Base-by-base conservation (phyloP, 75 land plant genomes). In the Adiantum capillusveneris region DNA sequence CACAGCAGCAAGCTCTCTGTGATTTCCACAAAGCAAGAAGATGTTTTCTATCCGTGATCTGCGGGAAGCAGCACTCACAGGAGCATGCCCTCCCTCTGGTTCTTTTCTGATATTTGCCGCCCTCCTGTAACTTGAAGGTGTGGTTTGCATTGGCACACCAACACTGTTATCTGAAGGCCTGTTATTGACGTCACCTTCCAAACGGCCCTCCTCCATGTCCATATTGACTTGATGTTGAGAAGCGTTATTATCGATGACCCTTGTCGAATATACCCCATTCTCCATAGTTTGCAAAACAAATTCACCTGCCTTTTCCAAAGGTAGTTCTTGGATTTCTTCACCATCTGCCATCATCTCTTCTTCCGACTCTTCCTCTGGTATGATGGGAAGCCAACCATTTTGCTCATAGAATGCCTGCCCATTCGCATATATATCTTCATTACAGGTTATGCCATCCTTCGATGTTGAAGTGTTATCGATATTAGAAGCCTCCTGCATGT, bases 11-110 rank as follows among this genome's bases (percentile, higher is more conserved):
- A 87, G 64, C 70, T 93, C 98, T 27, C 98, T 78, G 30, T 73
- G 44, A 61, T 83, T 81, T 24, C 98, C 98, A 67, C 98, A 93
- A 26, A 93, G 90, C 34, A 82, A 65, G 72, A 85, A 85, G 16
- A 93, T 93, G 60, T 86, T 93, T 28, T 93, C 79, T 30, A 93
- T 88, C 34, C 96, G 80, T 31, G 74, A 49, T 26, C 63, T 64
- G 43, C 98, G 76, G 2, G 87, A 75, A 19, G 79, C 71, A 26
- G 56, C 76, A 25, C 55, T 24, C 18, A 21, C 13, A 46, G 50
- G 25, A 53, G 55, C 3, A 53, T 24, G 28, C 3, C 9, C 5
- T 53, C 29, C 16, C 1, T 26, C 55, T 53, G 25, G 6, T n/a
- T 46, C 49, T 3, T 46, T n/a, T n/a, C n/a, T n/a, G n/a, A n/a